Percentiles rank a stretch among this genome's conserved stretches.
Conservation (phyloP, 2,329 filamentous ascomycete genomes). For the Scedosporium boydii region DNA sequence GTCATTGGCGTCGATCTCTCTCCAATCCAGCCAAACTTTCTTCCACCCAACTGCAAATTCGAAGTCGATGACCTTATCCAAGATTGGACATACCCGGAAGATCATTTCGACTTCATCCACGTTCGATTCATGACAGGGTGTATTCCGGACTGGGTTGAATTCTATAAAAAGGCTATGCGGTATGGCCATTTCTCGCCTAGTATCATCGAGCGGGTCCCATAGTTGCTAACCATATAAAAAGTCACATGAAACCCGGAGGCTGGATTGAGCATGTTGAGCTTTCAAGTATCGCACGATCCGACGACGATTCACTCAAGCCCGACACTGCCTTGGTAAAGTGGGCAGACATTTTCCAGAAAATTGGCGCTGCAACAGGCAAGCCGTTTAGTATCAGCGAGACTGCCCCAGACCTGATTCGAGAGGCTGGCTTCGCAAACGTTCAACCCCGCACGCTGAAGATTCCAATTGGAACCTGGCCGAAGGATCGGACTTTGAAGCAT, state of each 20-base stretch:
- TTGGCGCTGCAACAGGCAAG: slow-evolving; percentile 14
- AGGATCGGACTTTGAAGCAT: slow-evolving; percentile 17
- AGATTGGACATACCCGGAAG: slow-evolving; percentile 33
- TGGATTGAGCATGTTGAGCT: slow-evolving; percentile 15
- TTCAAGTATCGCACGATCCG: slow-evolving; percentile 9
- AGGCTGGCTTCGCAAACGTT: slow-evolving; percentile 12
- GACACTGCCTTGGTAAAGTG: slow-evolving; percentile 12
- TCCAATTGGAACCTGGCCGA: slow-evolving; percentile 18
- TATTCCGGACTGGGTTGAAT: slow-evolving; percentile 40
- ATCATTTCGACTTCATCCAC: slow-evolving; percentile 51
- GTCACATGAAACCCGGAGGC: slow-evolving; percentile 16
- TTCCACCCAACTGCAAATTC: slow-evolving; percentile 54
- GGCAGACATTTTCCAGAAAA: slow-evolving; percentile 9
- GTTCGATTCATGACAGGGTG: slow-evolving; percentile 43
- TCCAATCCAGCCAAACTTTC: slow-evolving; percentile 47
- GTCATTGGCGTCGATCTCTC: slow-evolving; percentile 47
- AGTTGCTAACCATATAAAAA: neutral
- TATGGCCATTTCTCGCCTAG: slow-evolving; percentile 23
- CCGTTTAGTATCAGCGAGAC: slow-evolving; percentile 11
- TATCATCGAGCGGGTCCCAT: slow-evolving; percentile 14
- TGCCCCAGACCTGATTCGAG: slow-evolving; percentile 5
- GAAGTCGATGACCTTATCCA: slow-evolving; percentile 53
- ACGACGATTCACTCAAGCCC: slow-evolving; percentile 17
- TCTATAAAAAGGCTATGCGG: slow-evolving; percentile 36
- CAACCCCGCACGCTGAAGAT: slow-evolving; percentile 6